Percentiles rank a stretch among this genome's conserved stretches.
Conservation (phyloP, 352 stramenopile genomes). For the Phytophthora melonis region DNA sequence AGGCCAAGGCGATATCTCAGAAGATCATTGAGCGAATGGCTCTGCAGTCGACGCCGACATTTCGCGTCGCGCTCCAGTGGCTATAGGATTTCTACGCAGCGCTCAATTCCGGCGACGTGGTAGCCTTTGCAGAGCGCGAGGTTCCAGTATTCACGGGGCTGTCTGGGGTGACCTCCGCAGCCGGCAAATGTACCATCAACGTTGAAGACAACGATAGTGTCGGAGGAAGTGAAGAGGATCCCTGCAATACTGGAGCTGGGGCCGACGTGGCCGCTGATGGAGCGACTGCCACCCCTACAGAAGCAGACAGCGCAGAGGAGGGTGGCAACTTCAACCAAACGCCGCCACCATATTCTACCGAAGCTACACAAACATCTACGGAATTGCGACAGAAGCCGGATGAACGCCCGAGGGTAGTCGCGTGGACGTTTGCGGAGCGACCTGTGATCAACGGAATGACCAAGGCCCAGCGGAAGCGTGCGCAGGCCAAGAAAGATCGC, state of each 20-base stretch:
- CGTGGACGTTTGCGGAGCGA: not conserved
- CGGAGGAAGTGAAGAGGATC: not conserved
- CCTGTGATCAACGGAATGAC: conserved; percentile 2
- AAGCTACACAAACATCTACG: not conserved
- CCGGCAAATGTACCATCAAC: not conserved
- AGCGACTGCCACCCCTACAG: not conserved
- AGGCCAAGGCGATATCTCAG: not conserved
- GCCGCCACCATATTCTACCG: not conserved
- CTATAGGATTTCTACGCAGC: conserved; percentile 15
- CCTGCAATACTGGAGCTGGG: not conserved
- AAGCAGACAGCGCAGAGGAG: not conserved
- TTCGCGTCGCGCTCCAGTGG: conserved; percentile 10
- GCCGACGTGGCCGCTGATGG: not conserved
- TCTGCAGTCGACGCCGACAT: conserved; percentile 19
- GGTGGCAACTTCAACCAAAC: not conserved
- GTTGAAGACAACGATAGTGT: not conserved
- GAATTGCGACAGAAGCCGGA: not conserved
- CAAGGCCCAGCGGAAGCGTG: conserved; percentile 6
- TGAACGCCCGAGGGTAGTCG: not conserved
- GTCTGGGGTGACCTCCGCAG: not conserved
- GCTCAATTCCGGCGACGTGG: not conserved
- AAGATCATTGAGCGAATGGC: conserved; percentile 15
- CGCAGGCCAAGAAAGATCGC: not conserved
- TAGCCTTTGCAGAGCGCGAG: not conserved
- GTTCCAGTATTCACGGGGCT: not conserved